These are phyloP conservation scores for Lithohypha guttulata DNA, from an alignment of 2,329 filamentous ascomycete species.

Conservation along the genomic window DNA sequence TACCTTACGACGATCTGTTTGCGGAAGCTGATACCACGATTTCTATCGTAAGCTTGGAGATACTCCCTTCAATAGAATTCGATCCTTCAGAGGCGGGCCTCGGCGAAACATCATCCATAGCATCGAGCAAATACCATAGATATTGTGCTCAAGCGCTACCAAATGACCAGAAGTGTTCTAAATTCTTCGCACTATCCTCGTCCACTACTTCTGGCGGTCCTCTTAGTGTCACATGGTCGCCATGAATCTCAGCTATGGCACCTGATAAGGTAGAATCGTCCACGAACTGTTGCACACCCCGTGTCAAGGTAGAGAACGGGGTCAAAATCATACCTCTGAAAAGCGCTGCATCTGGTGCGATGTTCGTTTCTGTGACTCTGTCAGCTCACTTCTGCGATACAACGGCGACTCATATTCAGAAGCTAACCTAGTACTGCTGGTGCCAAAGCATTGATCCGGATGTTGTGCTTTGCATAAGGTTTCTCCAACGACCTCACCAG, in stretches of 20 bases:
- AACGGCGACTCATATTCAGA: not conserved
- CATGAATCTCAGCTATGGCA: constrained; percentile 42
- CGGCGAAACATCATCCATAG: no score
- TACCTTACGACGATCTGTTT: no score
- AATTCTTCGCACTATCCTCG: constrained; percentile 37
- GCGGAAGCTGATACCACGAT: no score
- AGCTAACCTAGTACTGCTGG: constrained; percentile 40
- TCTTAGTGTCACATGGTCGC: constrained; percentile 38
- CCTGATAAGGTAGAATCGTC: constrained; percentile 33
- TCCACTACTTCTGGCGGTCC: constrained; percentile 38
- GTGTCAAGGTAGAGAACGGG: constrained; percentile 39
- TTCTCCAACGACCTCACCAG: constrained; percentile 39
- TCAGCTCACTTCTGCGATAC: not conserved
- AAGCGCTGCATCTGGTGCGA: constrained; percentile 34
- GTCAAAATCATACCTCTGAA: constrained; percentile 42
- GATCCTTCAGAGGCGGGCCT: no score
- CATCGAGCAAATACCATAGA: no score
- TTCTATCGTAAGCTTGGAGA: no score
- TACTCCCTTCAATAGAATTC: no score
- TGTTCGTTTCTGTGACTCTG: constrained; percentile 33
- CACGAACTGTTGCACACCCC: constrained; percentile 35
- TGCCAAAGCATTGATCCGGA: constrained; percentile 43
- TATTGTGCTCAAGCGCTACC: constrained; percentile 41
- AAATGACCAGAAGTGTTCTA: constrained; percentile 39
- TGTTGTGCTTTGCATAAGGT: constrained; percentile 31